phyloP scores from a whole-genome alignment of 352 stramenopile genomes.

The Peronospora destructor region DNA sequence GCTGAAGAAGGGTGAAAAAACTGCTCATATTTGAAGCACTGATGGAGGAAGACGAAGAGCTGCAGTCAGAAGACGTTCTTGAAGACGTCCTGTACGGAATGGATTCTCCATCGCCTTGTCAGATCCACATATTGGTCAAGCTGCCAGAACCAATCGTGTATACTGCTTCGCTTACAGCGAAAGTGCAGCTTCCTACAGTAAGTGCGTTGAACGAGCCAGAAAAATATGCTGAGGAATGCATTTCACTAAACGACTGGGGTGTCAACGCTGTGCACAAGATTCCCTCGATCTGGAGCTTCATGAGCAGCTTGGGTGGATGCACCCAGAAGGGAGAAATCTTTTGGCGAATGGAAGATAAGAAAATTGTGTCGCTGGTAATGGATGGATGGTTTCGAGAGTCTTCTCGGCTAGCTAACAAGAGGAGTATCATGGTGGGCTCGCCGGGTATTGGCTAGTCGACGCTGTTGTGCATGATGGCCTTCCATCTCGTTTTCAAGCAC shows the following conservation, averaged over 20 bases:
- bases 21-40: no score
- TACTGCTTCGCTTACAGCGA: no score
- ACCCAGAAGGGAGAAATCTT: neutral
- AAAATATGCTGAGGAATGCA: conserved; percentile 3
- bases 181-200: neutral
- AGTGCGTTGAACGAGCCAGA: neutral
- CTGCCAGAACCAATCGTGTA: no score
- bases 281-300: neutral
- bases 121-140: no score
- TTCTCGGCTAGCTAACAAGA: neutral
- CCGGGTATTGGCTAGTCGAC: neutral
- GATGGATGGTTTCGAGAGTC: neutral
- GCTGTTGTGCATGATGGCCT: no score
- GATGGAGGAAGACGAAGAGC: no score
- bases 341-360: neutral
- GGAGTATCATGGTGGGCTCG: neutral
- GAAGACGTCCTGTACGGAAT: no score
- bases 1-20: no score
- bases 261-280: neutral
- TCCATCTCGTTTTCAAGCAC: conserved; percentile 4
- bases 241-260: conserved; percentile 1
- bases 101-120: no score
- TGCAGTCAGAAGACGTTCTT: no score
- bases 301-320: neutral
- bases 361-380: neutral